Conservation (phyloP, 2,329 filamentous ascomycete species). For the Gaeumannomyces tritici region DNA sequence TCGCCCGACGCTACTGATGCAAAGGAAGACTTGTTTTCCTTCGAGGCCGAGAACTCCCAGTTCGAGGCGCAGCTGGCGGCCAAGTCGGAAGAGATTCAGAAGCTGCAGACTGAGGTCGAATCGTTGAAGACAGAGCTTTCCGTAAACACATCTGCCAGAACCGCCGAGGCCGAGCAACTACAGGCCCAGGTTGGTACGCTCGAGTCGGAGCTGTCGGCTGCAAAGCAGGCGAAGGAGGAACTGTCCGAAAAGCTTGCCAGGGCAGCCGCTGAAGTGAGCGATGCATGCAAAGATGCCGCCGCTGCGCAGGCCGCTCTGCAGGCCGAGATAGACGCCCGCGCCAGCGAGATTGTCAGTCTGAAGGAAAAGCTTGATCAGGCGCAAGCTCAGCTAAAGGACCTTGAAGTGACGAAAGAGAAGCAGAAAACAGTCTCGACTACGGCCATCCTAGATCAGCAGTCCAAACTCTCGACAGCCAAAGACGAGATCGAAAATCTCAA, state of each 20-base stretch:
- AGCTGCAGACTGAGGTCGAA: conserved; percentile 59
- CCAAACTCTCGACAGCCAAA: conserved; percentile 16
- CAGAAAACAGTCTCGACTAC: conserved; percentile 12
- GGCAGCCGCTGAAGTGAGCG: conserved; percentile 51
- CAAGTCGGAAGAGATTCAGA: conserved; percentile 60
- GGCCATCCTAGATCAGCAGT: conserved; percentile 13
- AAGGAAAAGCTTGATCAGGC: conserved; percentile 36
- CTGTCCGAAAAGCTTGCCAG: conserved; percentile 59
- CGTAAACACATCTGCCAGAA: conserved; percentile 12
- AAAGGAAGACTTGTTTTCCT: conserved; percentile 78
- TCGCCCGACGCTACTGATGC: conserved; percentile 20
- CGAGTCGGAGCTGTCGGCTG: conserved; percentile 35
- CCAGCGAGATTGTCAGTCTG: conserved; percentile 37
- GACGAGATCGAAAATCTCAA: conserved; percentile 29
- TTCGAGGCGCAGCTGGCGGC: conserved; percentile 66
- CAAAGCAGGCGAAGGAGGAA: conserved; percentile 60
- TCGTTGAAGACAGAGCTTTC: conserved; percentile 61
- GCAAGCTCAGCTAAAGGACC: conserved; percentile 32
- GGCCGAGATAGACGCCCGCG: conserved; percentile 36
- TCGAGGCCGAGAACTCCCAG: conserved; percentile 76
- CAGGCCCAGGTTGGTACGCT: not conserved
- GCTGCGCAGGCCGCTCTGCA: conserved; percentile 35
- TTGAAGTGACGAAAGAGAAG: conserved; percentile 26
- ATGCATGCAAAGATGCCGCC: conserved; percentile 29
- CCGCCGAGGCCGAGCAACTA: not conserved